phyloP scores from a whole-genome alignment of 2,329 filamentous ascomycete species.

The Colletotrichum sp. region DNA sequence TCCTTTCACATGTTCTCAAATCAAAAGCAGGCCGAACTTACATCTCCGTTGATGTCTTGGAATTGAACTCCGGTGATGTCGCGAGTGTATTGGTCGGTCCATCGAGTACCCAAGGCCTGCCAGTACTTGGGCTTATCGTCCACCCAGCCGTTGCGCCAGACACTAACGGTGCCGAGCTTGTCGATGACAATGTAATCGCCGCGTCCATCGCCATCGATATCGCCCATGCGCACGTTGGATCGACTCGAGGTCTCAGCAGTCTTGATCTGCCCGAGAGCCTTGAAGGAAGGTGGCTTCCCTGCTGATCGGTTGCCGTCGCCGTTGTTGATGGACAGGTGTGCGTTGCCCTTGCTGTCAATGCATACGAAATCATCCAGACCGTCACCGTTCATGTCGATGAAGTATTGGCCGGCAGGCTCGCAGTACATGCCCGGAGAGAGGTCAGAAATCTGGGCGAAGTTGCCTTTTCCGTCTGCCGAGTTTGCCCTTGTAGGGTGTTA shows the following conservation, averaged over 20 bases:
- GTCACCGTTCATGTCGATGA: background rate
- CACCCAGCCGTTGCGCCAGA: background rate
- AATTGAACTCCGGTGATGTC: background rate
- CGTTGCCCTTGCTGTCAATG: background rate
- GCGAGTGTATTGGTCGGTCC: background rate
- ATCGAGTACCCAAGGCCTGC: background rate
- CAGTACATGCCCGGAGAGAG: background rate
- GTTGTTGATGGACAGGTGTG: background rate
- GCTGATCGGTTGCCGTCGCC: background rate
- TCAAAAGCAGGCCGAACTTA: background rate
- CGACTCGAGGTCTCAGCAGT: background rate
- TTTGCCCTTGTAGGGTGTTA: background rate
- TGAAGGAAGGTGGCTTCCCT: background rate
- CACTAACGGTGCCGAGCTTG: background rate
- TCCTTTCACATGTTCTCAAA: background rate
- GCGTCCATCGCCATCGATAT: background rate
- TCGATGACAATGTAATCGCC: background rate
- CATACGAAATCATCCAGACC: background rate
- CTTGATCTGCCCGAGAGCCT: background rate
- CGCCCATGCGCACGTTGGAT: background rate
- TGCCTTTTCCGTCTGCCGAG: background rate
- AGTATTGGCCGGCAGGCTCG: background rate
- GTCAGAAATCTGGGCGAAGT: background rate
- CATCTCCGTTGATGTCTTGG: background rate
- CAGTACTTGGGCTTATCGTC: background rate